phyloP scores from a whole-genome alignment of 2,329 filamentous ascomycete genomes.

The Calonectria montana region DNA sequence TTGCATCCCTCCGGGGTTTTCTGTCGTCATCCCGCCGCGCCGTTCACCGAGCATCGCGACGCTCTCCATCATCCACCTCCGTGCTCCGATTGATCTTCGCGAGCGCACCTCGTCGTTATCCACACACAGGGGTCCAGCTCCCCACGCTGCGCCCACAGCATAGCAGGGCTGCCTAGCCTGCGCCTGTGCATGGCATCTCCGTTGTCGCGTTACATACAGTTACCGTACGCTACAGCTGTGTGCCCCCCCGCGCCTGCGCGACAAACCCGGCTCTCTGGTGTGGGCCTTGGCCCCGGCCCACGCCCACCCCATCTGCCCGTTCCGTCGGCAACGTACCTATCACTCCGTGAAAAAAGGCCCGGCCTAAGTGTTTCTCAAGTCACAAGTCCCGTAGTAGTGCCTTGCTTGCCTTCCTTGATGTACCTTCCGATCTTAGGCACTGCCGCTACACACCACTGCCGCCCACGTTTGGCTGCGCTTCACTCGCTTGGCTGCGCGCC shows the following conservation, averaged over 20 bases:
- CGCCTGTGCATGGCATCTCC: neutral
- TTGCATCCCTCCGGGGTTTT: neutral
- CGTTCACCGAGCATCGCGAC: neutral
- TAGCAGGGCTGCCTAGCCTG: slow-evolving; percentile 11
- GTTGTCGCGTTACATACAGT: neutral
- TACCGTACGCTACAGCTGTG: neutral
- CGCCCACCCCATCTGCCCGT: slow-evolving; percentile 7
- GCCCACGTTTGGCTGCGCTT: neutral
- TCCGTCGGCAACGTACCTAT: slow-evolving; percentile 10
- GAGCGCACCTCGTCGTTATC: neutral
- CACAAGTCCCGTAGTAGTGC: slow-evolving; percentile 1
- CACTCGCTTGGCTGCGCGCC: slow-evolving; percentile 15
- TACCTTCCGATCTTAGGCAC: slow-evolving; percentile 15
- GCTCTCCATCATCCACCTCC: neutral
- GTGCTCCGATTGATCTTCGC: slow-evolving; percentile 9
- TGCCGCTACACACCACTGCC: slow-evolving; percentile 12
- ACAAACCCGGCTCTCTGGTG: slow-evolving; percentile 19
- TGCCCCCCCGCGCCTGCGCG: slow-evolving; percentile 5
- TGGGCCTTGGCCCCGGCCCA: slow-evolving; percentile 12
- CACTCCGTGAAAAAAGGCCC: slow-evolving; percentile 8
- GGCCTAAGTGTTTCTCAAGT: neutral
- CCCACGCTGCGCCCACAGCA: slow-evolving; percentile 13
- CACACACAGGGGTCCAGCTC: slow-evolving; percentile 15
- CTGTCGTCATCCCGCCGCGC: slow-evolving; percentile 21
- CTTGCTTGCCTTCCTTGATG: neutral